phyloP scores from a whole-genome alignment of 106 monocot genomes.

The Xerophyta viscosa region DNA sequence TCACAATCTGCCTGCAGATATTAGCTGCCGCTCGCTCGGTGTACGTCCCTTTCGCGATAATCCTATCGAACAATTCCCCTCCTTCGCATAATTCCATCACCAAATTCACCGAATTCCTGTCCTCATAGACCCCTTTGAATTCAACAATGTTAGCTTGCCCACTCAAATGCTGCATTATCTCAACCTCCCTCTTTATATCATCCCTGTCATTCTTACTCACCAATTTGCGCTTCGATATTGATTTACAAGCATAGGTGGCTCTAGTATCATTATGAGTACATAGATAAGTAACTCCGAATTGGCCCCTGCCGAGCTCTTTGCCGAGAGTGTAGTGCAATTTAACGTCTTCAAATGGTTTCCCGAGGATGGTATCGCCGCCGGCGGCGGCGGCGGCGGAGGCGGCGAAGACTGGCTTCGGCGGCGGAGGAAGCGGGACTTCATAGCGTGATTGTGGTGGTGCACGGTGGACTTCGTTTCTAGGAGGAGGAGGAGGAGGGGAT shows the following conservation, averaged over 20 bases:
- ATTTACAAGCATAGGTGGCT: constrained; percentile 2
- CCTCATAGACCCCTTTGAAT: constrained; percentile 8
- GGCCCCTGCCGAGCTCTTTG: constrained; percentile 10
- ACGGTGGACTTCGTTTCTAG: not conserved
- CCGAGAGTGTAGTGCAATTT: not conserved
- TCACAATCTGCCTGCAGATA: constrained; percentile 8
- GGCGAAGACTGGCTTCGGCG: not conserved
- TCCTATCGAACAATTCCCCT: constrained; percentile 13
- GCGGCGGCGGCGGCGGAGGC: not conserved
- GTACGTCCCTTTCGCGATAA: constrained; percentile 8
- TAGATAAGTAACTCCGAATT: constrained; percentile 9
- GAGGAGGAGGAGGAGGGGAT: not conserved
- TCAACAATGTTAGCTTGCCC: constrained; percentile 11
- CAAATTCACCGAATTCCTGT: constrained; percentile 9
- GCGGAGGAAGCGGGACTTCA: not conserved
- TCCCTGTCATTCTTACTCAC: constrained; percentile 7
- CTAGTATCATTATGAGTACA: constrained; percentile 4
- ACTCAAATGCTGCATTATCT: constrained; percentile 12
- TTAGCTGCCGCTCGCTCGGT: constrained; percentile 1
- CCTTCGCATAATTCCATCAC: constrained; percentile 10
- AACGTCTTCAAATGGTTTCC: constrained; percentile 3
- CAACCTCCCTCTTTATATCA: constrained; percentile 10
- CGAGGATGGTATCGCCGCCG: not conserved
- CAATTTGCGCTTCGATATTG: constrained; percentile 7
- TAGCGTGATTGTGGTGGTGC: not conserved